Conservation (phyloP, 1,139 yeast species). For the Nakaseomyces sp. region DNA sequence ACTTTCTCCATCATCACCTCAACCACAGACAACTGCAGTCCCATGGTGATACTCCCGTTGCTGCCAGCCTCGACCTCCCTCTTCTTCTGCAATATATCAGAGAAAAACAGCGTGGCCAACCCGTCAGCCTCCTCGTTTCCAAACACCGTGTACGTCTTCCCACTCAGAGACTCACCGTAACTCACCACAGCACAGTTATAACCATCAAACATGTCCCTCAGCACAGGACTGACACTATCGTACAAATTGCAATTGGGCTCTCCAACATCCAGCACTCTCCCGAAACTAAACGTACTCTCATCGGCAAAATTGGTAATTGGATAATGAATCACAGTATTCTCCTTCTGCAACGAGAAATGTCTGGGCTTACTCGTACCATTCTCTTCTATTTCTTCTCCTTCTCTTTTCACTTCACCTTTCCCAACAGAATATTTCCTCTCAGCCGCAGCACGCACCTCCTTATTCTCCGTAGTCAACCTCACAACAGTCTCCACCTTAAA, state of each 20-base stretch:
- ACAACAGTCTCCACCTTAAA: background rate
- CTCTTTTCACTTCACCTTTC: too few relatives aligned
- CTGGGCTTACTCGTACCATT: background rate
- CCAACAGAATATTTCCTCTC: background rate
- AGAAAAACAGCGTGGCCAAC: background rate
- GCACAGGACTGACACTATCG: conserved; percentile 33
- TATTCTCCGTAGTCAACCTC: background rate
- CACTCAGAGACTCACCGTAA: conserved; percentile 86
- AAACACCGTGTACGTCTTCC: conserved; percentile 82
- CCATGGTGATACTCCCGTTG: conserved; percentile 34
- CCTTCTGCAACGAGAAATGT: conserved; percentile 2
- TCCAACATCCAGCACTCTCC: conserved; percentile 48
- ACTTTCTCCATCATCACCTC: conserved; percentile 78
- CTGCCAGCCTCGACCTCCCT: conserved; percentile 14
- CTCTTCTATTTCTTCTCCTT: background rate
- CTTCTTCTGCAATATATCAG: conserved; percentile 1
- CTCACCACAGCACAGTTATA: conserved; percentile 81
- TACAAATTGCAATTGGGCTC: conserved; percentile 55
- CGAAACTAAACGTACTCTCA: conserved; percentile 46
- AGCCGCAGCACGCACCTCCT: background rate
- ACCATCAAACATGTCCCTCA: conserved; percentile 39
- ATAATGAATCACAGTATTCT: conserved; percentile 3
- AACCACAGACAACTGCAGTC: conserved; percentile 35
- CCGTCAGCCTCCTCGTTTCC: conserved; percentile 40
- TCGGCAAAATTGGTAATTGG: conserved; percentile 4